phyloP scores from a whole-genome alignment of 2,329 filamentous ascomycete species.

The Cordyceps pruinosa region DNA sequence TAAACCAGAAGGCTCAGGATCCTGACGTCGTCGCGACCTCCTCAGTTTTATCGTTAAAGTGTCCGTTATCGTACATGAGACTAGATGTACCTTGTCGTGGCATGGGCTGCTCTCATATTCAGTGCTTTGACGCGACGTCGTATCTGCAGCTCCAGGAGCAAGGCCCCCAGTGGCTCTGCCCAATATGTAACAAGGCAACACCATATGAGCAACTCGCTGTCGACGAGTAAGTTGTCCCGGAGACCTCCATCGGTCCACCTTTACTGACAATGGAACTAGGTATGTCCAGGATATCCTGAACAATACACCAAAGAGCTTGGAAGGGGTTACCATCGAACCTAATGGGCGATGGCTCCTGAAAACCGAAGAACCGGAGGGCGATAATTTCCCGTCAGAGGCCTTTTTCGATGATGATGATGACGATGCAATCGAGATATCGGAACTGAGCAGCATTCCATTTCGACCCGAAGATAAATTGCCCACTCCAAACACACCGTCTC shows the following conservation, averaged over 20 bases:
- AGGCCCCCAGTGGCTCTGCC: conserved; percentile 93
- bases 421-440: conserved; percentile 45
- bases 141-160: conserved; percentile 94
- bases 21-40: conserved; percentile 86
- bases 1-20: conserved; percentile 74
- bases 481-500: conserved; percentile 32
- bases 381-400: conserved; percentile 21
- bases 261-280: conserved; percentile 33
- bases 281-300: conserved; percentile 84
- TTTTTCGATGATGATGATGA: conserved; percentile 33
- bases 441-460: conserved; percentile 26
- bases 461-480: conserved; percentile 16
- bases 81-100: conserved; percentile 76
- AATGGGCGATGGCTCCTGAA: conserved; percentile 65
- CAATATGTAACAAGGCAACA: conserved; percentile 79
- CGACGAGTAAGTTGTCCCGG: conserved; percentile 60
- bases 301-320: conserved; percentile 61
- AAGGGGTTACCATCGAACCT: conserved; percentile 87
- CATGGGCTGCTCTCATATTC: conserved; percentile 74
- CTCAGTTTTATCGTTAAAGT: conserved; percentile 83
- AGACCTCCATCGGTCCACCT: too few species aligned
- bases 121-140: conserved; percentile 89
- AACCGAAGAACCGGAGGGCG: conserved; percentile 24
- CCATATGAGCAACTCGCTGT: conserved; percentile 77
- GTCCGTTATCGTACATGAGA: conserved; percentile 80